Evolutionary conservation across 2,329 filamentous ascomycete species (phyloP), one percentile per base, ranked within the genome.

Genomic region (Arthrobotrys sphaeroides): DNA sequence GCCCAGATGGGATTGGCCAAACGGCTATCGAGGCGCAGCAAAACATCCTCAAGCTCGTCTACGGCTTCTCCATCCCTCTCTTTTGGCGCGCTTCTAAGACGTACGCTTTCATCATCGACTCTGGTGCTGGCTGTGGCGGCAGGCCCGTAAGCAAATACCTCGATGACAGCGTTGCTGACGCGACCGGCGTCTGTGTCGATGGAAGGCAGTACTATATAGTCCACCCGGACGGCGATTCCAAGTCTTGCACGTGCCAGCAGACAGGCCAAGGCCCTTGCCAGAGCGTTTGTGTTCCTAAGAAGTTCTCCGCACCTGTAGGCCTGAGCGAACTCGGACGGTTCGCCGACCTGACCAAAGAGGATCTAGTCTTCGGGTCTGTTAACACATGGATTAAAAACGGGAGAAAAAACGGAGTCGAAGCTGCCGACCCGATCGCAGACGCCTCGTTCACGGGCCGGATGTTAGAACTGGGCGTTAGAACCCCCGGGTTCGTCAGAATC

Each of bases 401-500:
- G 69, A 78, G 79, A n/a, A 59, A 77, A 20, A 83, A 84, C 77
- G 79, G 79, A 22, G 81, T 66, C 59, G 59, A 43, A 18, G 7
- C 62, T 10, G 76, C 78, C 0, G 81, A 82, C 64, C 77, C 78
- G 0, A 64, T 55, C n/a, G 43, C 81, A 79, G 5, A 68, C 42
- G 61, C 20, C 36, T 79, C 80, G 3, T 6, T 18, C 40, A 36
- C 80, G 6, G 16, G 75, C 5, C 59, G 78, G 22, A 78, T 83
- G 12, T 13, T 80, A 24, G 59, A 79, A 16, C 26, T 68, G 28
- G 80, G 83, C 66, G 64, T 83, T 42, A 82, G 80, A 4, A 82
- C 80, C 0, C 81, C 82, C 0, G 83, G 83, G 1, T 81, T 81
- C 68, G 79, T 84, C 42, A 80, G 78, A 5, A 79, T 84, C 0